A percentile compares a stretch with the other conserved stretches of the same genome.
phyloP scores from a whole-genome alignment of 805 yeast genomes.

The Yarrowia hollandica region DNA sequence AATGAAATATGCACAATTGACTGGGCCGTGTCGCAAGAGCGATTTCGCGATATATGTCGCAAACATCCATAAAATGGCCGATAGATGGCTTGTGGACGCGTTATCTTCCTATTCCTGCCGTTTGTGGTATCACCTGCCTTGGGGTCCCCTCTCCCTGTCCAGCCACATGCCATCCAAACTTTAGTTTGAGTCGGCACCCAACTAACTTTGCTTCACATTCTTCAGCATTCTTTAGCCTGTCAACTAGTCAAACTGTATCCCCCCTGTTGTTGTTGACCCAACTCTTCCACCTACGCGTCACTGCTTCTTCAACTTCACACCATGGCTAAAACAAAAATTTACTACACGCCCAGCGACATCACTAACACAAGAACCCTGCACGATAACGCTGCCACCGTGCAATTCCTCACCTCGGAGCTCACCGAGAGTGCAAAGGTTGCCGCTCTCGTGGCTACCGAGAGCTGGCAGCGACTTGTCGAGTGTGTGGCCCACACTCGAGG shows the following conservation, averaged over 20 bases:
- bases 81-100: neutral
- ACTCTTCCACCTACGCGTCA: slow-evolving; percentile 24
- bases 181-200: slow-evolving; percentile 4
- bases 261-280: slow-evolving; percentile 21
- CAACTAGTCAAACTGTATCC: slow-evolving; percentile 27
- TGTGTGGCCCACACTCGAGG: slow-evolving; percentile 17
- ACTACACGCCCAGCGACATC: slow-evolving; percentile 28
- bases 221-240: slow-evolving; percentile 19
- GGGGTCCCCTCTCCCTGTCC: neutral
- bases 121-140: neutral
- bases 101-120: neutral
- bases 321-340: slow-evolving; percentile 13
- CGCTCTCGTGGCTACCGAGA: slow-evolving; percentile 21
- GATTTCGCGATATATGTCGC: neutral
- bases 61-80: neutral
- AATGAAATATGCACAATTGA: neutral
- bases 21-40: neutral
- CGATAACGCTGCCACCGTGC: slow-evolving; percentile 27
- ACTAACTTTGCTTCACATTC: slow-evolving; percentile 27
- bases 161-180: slow-evolving; percentile 1
- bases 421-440: slow-evolving; percentile 23
- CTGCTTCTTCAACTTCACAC: neutral
- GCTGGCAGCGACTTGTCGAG: slow-evolving; percentile 24
- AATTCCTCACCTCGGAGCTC: slow-evolving; percentile 17
- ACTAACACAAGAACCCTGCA: slow-evolving; percentile 23